These are phyloP conservation scores for Sistotremastrum suecicum DNA, from an alignment of 768 basidiomycete genomes.

Conservation along the genomic window DNA sequence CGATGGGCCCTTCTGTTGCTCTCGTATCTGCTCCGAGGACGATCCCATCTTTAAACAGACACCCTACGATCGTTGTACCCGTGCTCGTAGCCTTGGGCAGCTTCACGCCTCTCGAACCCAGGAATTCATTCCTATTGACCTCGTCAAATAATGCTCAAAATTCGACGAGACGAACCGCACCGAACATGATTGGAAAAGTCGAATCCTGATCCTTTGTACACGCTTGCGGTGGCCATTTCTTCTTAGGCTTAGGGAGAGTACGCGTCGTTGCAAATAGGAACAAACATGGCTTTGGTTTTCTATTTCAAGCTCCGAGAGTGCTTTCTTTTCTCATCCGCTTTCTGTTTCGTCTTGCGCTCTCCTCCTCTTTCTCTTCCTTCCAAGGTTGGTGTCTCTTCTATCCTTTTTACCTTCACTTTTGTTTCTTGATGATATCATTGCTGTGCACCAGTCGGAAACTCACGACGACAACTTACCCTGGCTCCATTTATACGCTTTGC, in stretches of 20 bases:
- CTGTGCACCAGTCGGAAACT: no score
- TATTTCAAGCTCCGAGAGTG: no score
- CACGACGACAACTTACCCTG: no score
- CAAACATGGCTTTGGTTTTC: no score
- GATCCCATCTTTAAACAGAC: slow-evolving; percentile 84
- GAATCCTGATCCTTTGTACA: slow-evolving; percentile 47
- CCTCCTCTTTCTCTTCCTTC: no score
- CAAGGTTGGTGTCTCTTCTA: no score
- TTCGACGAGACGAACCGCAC: slow-evolving; percentile 21
- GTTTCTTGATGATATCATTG: no score
- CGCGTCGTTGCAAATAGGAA: no score
- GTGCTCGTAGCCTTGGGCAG: slow-evolving; percentile 81
- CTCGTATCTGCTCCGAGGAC: slow-evolving; percentile 93
- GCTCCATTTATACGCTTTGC: no score
- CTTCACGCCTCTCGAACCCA: slow-evolving; percentile 54
- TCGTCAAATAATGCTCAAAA: neutral
- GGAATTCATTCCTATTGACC: slow-evolving; percentile 48
- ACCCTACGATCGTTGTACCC: slow-evolving; percentile 97
- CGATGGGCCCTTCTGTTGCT: slow-evolving; percentile 87
- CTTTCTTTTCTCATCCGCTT: no score
- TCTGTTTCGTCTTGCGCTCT: no score
- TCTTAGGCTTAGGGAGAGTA: neutral
- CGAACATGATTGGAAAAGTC: slow-evolving; percentile 66
- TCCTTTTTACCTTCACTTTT: no score
- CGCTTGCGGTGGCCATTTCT: slow-evolving; percentile 31